A percentile compares a stretch with the other conserved stretches of the same genome.
These are phyloP conservation scores for Fraxinus paxiana DNA, from an alignment of 305 asterid species.

Conservation along the genomic window DNA sequence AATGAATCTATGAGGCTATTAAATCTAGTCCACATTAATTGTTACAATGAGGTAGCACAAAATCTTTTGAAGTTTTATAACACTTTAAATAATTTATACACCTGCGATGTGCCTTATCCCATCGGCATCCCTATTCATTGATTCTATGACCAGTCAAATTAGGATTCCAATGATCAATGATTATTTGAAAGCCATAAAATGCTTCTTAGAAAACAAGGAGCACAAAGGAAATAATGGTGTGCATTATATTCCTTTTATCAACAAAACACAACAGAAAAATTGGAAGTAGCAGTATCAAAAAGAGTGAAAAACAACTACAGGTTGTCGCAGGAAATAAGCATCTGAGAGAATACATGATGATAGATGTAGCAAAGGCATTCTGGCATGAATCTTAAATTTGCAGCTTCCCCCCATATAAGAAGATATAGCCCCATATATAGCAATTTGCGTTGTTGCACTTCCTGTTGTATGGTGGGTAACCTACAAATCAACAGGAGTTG, in stretches of 20 bases:
- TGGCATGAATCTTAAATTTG: constrained; percentile 97
- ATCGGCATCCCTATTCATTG: not conserved
- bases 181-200: constrained; percentile 2
- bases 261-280: constrained; percentile 3
- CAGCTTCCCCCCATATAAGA: constrained; percentile 99
- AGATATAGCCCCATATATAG: constrained; percentile 92
- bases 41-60: not conserved
- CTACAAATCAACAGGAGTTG: constrained; percentile 37
- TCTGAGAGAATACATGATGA: constrained; percentile 70
- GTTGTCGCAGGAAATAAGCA: constrained; percentile 18
- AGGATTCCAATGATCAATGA: not conserved
- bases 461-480: constrained; percentile 99
- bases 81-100: not conserved
- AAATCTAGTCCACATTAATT: not conserved
- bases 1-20: not conserved
- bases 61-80: constrained; percentile 1
- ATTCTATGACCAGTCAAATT: not conserved
- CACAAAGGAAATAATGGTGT: not conserved
- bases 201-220: not conserved
- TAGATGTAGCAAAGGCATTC: constrained; percentile 97
- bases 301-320: constrained; percentile 1
- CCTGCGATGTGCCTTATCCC: not conserved
- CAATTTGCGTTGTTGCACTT: constrained; percentile 88
- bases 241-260: not conserved
- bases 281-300: not conserved